These are phyloP conservation scores for Alternaria sp. DNA, from an alignment of 2,329 filamentous ascomycete species.

Conservation along the genomic window DNA sequence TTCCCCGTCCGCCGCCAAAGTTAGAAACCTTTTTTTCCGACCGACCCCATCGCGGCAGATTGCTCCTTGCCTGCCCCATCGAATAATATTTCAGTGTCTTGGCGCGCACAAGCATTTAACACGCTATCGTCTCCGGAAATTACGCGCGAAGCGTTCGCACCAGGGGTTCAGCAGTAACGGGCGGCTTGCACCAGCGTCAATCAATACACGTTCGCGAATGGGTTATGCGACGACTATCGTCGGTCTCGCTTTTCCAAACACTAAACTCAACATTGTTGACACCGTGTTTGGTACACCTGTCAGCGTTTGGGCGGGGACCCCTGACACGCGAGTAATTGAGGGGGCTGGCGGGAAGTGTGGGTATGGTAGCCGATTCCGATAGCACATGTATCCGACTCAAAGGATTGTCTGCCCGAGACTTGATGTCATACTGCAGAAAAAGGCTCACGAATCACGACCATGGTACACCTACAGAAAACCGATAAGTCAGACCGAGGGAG, in stretches of 20 bases:
- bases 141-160: neutral
- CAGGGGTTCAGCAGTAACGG: neutral
- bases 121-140: slow-evolving; percentile 12
- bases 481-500: slow-evolving; percentile 14
- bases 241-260: neutral
- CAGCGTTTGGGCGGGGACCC: slow-evolving; percentile 22
- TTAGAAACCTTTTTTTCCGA: slow-evolving; percentile 6
- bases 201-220: neutral
- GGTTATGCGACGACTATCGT: neutral
- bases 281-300: slow-evolving; percentile 2
- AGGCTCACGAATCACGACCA: slow-evolving; percentile 28
- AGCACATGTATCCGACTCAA: slow-evolving; percentile 12
- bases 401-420: slow-evolving; percentile 13
- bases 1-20: slow-evolving; percentile 5
- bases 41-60: slow-evolving; percentile 3
- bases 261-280: slow-evolving; percentile 4
- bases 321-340: slow-evolving; percentile 26
- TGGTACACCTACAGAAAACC: slow-evolving; percentile 14
- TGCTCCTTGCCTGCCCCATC: slow-evolving; percentile 8
- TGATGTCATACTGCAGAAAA: slow-evolving; percentile 34
- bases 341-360: slow-evolving; percentile 30
- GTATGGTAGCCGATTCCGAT: slow-evolving; percentile 27
- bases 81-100: slow-evolving; percentile 12
- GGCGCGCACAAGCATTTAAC: slow-evolving; percentile 6
- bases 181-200: neutral